Evolutionary conservation across 495 filamentous ascomycete genomes (phyloP), one percentile per base, ranked within the genome.

Genomic region (Penicillium goetzii): DNA sequence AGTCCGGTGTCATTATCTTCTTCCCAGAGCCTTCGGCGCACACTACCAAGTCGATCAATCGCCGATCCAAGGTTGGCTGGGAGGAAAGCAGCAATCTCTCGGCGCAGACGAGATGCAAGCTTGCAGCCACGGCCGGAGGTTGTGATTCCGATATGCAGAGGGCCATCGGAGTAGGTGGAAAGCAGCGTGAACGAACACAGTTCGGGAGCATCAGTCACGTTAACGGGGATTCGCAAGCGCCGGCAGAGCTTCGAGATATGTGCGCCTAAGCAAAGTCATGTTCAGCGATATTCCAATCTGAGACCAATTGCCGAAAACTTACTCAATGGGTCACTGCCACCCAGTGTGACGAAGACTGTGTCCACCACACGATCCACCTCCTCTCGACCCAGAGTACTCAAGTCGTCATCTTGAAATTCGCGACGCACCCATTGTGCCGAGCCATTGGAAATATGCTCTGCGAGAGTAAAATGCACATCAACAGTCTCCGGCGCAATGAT

Each of bases 41-140:
- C 83, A n/a, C 84, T 85, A 2, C 95, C 95, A 15, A 98, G 73
- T 56, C 89, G 81, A 56, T 87, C 85, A 61, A 96, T 92, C 0
- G 96, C 92, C 25, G 65, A 69, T n/a, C 95, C 95, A n/a, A 98
- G 82, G n/a, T 90, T 84, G 9, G 80, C 70, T 0, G 96, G 96
- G 17, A 99, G 84, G 1, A 84, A 83, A 1, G 92, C 86, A 17
- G 89, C 89, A 56, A 99, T 89, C 71, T 98, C 95, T 40, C 96
- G 83, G 34, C 92, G 85, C 64, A 99, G 89, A n/a, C 95, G 84
- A 3, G 91, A 90, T 8, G 96, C 91, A 36, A 99, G 86, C 70
- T 97, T 97, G 80, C 95, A 99, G 0, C 95, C 95, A 64, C 90
- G 89, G 19, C 96, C 96, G 30, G 95, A 97, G 2, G 95, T 99